phyloP scores from a whole-genome alignment of 768 basidiomycete species.

The Mycena belliarum region DNA sequence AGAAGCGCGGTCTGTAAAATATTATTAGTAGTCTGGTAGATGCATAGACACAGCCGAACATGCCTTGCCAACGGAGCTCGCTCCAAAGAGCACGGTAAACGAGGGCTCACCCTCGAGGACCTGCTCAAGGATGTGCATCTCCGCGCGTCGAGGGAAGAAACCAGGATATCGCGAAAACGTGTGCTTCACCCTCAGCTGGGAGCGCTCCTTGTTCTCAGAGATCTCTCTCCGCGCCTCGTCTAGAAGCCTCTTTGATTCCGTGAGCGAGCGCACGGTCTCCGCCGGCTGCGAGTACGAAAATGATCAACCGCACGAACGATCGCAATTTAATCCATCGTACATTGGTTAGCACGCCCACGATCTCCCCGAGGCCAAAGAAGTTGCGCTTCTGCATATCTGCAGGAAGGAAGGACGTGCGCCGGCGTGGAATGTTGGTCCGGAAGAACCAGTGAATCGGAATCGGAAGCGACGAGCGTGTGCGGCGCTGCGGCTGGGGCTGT shows the following conservation, averaged over 20 bases:
- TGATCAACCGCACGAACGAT: neutral
- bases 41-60: slow-evolving; percentile 2
- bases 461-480: slow-evolving; percentile 35
- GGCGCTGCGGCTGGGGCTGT: slow-evolving; percentile 25
- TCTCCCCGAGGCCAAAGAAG: slow-evolving; percentile 80
- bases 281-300: slow-evolving; percentile 58
- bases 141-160: slow-evolving; percentile 69
- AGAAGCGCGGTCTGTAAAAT: slow-evolving; percentile 66
- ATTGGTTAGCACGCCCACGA: slow-evolving; percentile 73
- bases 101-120: slow-evolving; percentile 70
- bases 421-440: slow-evolving; percentile 70
- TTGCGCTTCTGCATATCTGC: slow-evolving; percentile 65
- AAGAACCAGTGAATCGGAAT: slow-evolving; percentile 71
- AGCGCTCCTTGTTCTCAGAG: slow-evolving; percentile 62
- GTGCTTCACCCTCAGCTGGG: slow-evolving; percentile 70
- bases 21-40: neutral
- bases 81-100: slow-evolving; percentile 80
- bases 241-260: slow-evolving; percentile 72
- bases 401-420: slow-evolving; percentile 60
- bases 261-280: slow-evolving; percentile 75
- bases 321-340: slow-evolving; percentile 40
- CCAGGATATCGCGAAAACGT: slow-evolving; percentile 77
- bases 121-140: slow-evolving; percentile 65
- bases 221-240: slow-evolving; percentile 81
- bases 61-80: slow-evolving; percentile 82